Evolutionary conservation across 306 rosid species (phyloP), one percentile per base, ranked within the genome.

Genomic region (Casuarina glauca): DNA sequence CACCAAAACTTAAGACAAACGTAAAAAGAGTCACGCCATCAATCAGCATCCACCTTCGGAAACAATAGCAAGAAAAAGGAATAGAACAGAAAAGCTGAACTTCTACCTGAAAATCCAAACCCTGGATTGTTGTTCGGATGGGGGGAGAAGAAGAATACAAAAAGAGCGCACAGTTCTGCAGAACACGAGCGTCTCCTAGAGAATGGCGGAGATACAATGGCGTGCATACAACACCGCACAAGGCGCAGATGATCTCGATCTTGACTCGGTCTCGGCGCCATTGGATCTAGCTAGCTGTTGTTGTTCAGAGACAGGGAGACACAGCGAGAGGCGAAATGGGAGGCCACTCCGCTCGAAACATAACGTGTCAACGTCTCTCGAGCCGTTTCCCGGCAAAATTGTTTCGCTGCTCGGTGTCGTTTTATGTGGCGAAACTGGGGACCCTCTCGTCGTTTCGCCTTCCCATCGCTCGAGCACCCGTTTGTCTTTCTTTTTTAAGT

Each of bases 231-330:
- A 52, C 17, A 32, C 17, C 43, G 26, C 38, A 5, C 17, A 55
- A 7, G 70, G 55, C 43, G 48, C 43, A 50, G 62, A 52, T 57
- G 44, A 49, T 17, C 3, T 54, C 78, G 78, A 74, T 41, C 73
- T 78, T 80, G 92, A 89, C 89, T 71, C 74, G 74, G 81, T 86
- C 85, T 84, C 57, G 10, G 51, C 8, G 38, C 78, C 60, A 76
- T 78, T 86, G 78, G 81, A 19, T 46, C 42, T 17, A 7, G 3
- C 60, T 4, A 45, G 7, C 55, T 50, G 20, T 50, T 35, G 60
- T 60, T 20, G 6, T 55, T 36, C 43, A 52, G 61, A 70, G 39
- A 67, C n/a, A 66, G 9, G 16, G 50, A 53, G 53, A 36, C 44
- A 16, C 9, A 10, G 13, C 17, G 42, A 49, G 5, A 20, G 76